A percentile compares a stretch with the other conserved stretches of the same genome.
phyloP scores from a whole-genome alignment of 257 asterid genomes.

The Solanum okadae region DNA sequence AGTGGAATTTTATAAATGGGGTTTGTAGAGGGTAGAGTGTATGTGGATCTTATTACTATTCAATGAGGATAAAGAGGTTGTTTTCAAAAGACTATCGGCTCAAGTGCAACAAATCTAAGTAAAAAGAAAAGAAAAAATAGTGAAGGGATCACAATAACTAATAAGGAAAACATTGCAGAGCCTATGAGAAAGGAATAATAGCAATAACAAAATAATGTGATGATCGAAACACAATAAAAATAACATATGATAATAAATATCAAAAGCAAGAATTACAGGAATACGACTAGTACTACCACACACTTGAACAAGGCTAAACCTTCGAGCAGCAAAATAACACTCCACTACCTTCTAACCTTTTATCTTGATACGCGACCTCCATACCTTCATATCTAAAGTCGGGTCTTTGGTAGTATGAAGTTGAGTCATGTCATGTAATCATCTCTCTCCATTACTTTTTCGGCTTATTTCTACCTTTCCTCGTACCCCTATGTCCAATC shows the following conservation, averaged over 20 bases:
- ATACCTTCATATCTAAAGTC: no score
- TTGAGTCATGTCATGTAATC: background rate
- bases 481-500: no score
- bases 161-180: background rate
- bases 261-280: no score
- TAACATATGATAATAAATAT: no score
- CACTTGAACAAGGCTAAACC: no score
- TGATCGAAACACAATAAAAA: no score
- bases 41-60: accelerated
- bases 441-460: no score
- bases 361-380: background rate
- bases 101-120: no score
- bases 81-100: no score
- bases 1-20: accelerated
- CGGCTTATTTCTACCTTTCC: background rate
- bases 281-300: background rate
- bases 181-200: background rate
- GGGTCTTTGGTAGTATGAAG: no score
- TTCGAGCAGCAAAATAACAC: background rate
- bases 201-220: background rate
- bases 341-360: background rate
- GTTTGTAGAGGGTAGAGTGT: accelerated
- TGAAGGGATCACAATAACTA: background rate
- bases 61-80: accelerated
- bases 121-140: no score